phyloP scores from a whole-genome alignment of 2,329 filamentous ascomycete genomes.

The Teratosphaeriaceae sp. region DNA sequence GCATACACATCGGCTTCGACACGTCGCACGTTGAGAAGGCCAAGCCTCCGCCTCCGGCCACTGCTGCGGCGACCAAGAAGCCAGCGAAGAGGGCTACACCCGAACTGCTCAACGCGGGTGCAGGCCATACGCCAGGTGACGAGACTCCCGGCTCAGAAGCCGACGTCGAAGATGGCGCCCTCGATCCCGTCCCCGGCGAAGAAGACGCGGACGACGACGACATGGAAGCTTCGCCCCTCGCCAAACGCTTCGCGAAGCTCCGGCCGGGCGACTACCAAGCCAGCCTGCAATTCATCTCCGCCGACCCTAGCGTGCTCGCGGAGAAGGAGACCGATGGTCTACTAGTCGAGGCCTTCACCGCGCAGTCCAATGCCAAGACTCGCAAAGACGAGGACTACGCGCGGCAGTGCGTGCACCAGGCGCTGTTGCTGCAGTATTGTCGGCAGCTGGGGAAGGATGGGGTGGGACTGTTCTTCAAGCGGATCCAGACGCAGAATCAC shows the following conservation, averaged over 20 bases:
- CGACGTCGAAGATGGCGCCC: conserved; percentile 50
- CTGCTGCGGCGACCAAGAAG: conserved; percentile 29
- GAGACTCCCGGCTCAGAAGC: conserved; percentile 55
- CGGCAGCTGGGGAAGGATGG: conserved; percentile 81
- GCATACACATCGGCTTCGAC: conserved; percentile 83
- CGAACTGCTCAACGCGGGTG: conserved; percentile 24
- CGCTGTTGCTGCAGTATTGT: conserved; percentile 89
- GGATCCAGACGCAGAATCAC: conserved; percentile 82
- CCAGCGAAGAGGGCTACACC: conserved; percentile 18
- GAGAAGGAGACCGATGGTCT: conserved; percentile 89
- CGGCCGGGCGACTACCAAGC: conserved; percentile 65
- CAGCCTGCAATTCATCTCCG: conserved; percentile 67
- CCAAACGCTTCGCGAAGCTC: conserved; percentile 76
- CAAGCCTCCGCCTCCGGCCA: conserved; percentile 17
- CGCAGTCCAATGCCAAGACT: conserved; percentile 63
- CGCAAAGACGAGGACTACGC: conserved; percentile 53
- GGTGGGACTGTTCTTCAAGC: conserved; percentile 90
- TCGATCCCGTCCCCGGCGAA: conserved; percentile 35
- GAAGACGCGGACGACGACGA: conserved; percentile 59
- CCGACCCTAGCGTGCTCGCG: conserved; percentile 68
- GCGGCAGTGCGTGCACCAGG: conserved; percentile 87
- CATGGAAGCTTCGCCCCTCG: conserved; percentile 68
- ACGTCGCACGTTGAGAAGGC: conserved; percentile 70
- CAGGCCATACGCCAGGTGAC: conserved; percentile 27
- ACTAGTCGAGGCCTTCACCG: conserved; percentile 85